Evolutionary conservation across 495 filamentous ascomycete genomes (phyloP).

Genomic region (Tuber borchii): DNA sequence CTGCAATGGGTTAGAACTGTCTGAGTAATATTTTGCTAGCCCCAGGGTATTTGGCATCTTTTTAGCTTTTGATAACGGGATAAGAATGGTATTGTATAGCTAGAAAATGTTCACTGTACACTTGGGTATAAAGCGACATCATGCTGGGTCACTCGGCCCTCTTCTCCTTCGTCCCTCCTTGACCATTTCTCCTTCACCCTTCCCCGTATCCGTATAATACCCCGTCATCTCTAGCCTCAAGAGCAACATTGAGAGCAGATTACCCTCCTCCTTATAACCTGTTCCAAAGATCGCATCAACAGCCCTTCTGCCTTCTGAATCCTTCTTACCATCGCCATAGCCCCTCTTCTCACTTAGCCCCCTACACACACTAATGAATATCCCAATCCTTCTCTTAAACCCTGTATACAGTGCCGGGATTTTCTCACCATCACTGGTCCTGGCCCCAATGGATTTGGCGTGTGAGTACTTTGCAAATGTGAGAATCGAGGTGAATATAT

Average conservation of each 20-base stretch:
- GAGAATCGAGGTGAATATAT: constrained; percentile 66
- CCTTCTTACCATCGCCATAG: constrained; percentile 48
- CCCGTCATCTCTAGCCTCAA: constrained; percentile 57
- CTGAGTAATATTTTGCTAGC: background rate
- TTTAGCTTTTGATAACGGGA: background rate
- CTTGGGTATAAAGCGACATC: background rate
- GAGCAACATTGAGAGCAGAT: constrained; percentile 52
- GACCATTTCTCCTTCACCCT: background rate
- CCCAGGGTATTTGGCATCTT: background rate
- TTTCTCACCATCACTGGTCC: constrained; percentile 45
- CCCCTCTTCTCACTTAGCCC: constrained; percentile 56
- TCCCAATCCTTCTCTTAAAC: constrained; percentile 61
- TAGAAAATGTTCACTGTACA: background rate
- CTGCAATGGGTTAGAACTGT: background rate
- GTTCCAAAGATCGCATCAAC: constrained; percentile 38
- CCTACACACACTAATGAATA: constrained; percentile 60
- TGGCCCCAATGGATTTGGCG: constrained; percentile 44
- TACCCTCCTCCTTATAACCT: constrained; percentile 42
- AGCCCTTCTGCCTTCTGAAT: constrained; percentile 42
- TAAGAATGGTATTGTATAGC: background rate
- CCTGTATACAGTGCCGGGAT: constrained; percentile 53
- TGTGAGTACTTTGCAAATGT: constrained; percentile 55
- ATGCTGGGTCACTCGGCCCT: background rate
- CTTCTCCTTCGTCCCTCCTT: background rate
- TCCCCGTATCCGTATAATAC: constrained; percentile 46